Evolutionary conservation across 1,284 basidiomycete species (phyloP), one percentile per base, ranked within the genome.

Genomic region (Anthracocystis panici-leucophaei): DNA sequence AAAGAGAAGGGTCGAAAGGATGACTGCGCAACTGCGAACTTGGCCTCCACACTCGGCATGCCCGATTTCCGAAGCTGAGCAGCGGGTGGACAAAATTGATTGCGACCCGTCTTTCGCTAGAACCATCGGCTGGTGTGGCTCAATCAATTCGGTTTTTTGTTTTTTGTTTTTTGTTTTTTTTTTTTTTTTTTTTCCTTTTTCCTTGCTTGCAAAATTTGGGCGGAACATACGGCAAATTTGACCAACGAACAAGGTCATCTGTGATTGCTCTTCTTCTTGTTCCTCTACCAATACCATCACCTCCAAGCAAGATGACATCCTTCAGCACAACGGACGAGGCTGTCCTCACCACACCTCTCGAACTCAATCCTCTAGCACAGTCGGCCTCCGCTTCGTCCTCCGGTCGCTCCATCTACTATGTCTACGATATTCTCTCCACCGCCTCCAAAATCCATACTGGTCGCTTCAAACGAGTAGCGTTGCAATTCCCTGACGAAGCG

Each of bases 401-500:
- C 3, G 74, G 74, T 18, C 53, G 68, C 31, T 64, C 66, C 29
- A 53, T 81, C 44, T 75, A 72, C 29, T 50, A 79, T 12, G 56
- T 83, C 56, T 84, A 84, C 65, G 81, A 83, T 46, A 57, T 84
- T 18, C 42, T 57, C 18, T 53, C 57, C 21, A 83, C 80, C 3
- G 78, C 80, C 16, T 51, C 56, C 29, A 66, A 65, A 48, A 73
- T 77, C 38, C 45, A 57, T 38, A 33, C 40, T 8, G 57, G 65
- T 8, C 57, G 63, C 3, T 79, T 82, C 44, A 53, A 61, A 16
- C 54, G 80, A 20, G 70, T 84, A 8, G 94, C 94, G 0, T 89
- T 99, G 11, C 96, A 99, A 85, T 98, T 99, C 78, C 95, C 97
- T 0, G 96, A 99, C 84, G 93, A 97, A 85, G 90, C 97, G 10